Evolutionary conservation across 179 eudicot genomes (phyloP).

Genomic region (Carnegiea gigantea): DNA sequence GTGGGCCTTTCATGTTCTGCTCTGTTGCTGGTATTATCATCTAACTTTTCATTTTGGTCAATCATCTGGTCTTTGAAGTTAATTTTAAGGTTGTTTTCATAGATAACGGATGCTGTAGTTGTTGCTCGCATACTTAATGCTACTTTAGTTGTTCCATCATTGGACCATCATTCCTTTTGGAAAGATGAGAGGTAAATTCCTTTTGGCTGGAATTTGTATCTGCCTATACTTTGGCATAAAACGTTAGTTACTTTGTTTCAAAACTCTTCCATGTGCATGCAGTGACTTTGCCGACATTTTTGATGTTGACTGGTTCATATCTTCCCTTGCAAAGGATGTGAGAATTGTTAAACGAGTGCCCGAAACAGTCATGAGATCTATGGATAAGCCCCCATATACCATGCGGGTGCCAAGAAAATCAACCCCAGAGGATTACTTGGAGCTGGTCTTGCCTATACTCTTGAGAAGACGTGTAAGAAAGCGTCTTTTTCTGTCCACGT

Average conservation of each 20-base stretch:
- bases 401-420: constrained; percentile 98
- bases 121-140: constrained; percentile 98
- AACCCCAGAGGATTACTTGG: constrained; percentile 84
- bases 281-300: constrained; percentile 88
- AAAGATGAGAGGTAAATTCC: constrained; percentile 81
- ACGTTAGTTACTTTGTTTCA: constrained; percentile 8
- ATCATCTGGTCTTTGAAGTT: constrained; percentile 11
- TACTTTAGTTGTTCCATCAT: constrained; percentile 81
- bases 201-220: not conserved
- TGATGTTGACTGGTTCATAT: constrained; percentile 94
- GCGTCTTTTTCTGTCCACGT: constrained; percentile 6
- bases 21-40: constrained; percentile 6
- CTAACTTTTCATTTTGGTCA: constrained; percentile 8
- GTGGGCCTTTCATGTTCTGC: constrained; percentile 29
- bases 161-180: constrained; percentile 97
- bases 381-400: constrained; percentile 95
- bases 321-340: constrained; percentile 79
- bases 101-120: constrained; percentile 98
- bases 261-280: constrained; percentile 41
- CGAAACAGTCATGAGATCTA: constrained; percentile 83
- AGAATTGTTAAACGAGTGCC: constrained; percentile 83
- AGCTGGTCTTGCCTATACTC: constrained; percentile 82
- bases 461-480: constrained; percentile 80
- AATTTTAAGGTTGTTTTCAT: constrained; percentile 17
- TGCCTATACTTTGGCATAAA: constrained; percentile 10